These are phyloP conservation scores for Xylaria sp. DNA, from an alignment of 2,329 filamentous ascomycete species.

Conservation along the genomic window DNA sequence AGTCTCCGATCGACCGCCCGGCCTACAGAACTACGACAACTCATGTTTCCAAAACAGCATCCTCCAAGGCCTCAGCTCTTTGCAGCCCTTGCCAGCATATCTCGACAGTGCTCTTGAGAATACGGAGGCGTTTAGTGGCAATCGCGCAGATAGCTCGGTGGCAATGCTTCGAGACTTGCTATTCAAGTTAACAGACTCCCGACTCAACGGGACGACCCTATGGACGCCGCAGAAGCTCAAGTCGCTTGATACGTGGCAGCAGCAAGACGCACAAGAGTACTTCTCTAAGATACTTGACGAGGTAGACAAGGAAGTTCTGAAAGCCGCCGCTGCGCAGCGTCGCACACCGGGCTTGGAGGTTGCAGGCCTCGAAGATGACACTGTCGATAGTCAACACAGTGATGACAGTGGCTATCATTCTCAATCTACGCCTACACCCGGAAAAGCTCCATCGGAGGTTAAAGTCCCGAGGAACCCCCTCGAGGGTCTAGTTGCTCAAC, in stretches of 20 bases:
- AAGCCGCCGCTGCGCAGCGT: slow-evolving; percentile 36
- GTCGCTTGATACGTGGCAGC: slow-evolving; percentile 90
- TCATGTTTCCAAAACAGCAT: slow-evolving; percentile 98
- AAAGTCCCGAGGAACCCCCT: slow-evolving; percentile 63
- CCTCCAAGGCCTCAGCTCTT: slow-evolving; percentile 74
- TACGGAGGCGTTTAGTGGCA: slow-evolving; percentile 21
- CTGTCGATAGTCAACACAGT: slow-evolving; percentile 44
- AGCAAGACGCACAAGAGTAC: slow-evolving; percentile 97
- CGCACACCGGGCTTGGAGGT: slow-evolving; percentile 38
- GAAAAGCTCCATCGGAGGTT: slow-evolving; percentile 34
- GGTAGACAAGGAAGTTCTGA: slow-evolving; percentile 69
- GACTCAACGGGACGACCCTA: slow-evolving; percentile 68
- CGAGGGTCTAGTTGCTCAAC: slow-evolving; percentile 80
- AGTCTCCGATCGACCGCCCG: slow-evolving; percentile 48
- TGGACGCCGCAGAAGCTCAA: slow-evolving; percentile 81
- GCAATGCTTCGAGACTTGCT: slow-evolving; percentile 60
- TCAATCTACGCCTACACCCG: slow-evolving; percentile 33
- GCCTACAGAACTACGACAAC: slow-evolving; percentile 87
- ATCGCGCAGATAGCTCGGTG: slow-evolving; percentile 35
- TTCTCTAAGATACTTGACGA: slow-evolving; percentile 85
- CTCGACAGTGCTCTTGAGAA: slow-evolving; percentile 44
- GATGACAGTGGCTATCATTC: slow-evolving; percentile 56
- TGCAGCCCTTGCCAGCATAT: slow-evolving; percentile 64
- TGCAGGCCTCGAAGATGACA: slow-evolving; percentile 38
- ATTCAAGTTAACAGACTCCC: slow-evolving; percentile 60